Base-by-base conservation (phyloP, 139 green algal species). In the Zygnema circumcarinatum region DNA sequence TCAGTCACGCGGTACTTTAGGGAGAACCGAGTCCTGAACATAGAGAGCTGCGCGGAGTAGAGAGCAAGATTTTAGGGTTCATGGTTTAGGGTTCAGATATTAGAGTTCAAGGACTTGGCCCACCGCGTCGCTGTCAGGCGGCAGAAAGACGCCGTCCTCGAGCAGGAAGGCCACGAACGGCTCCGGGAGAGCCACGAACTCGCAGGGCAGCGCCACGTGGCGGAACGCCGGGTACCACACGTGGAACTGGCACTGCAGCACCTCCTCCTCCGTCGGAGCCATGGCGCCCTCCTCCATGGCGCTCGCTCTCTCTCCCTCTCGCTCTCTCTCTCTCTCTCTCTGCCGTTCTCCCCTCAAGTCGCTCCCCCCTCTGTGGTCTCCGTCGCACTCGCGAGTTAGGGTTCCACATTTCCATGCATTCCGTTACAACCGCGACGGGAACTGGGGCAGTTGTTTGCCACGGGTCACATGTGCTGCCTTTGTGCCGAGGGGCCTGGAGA, bases 231-330 rank as follows among this genome's bases (percentile, higher is more conserved):
- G 84, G 39, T 89, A 89, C 84, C 84, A 89, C 2, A 76, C n/a
- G 56, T 89, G 84, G 38, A 87, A 67, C 76, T 89, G 84, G 35
- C 84, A 89, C 22, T 75, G 25, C 21, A 89, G 76, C 33, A 89
- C 38, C 21, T 89, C 52, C 2, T 87, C 74, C 32, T 87, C 32
- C n/a, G 32, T 32, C 81, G n/a, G n/a, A n/a, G n/a, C n/a, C n/a
- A 86, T 86, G 41, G 39, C 53, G 29, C 56, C n/a, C n/a, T 72
- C n/a, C 56, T 35, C 56, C n/a, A 35, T n/a, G n/a, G n/a, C n/a
- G n/a, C n/a, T n/a, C n/a, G n/a, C n/a, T n/a, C n/a, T n/a, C n/a
- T n/a, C n/a, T n/a, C n/a, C n/a, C n/a, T n/a, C n/a, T n/a, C n/a
- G n/a, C n/a, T n/a, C n/a, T n/a, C n/a, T n/a, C n/a, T 72, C n/a